Conservation (phyloP, 2,329 filamentous ascomycete genomes). For the Nemania abortiva region DNA sequence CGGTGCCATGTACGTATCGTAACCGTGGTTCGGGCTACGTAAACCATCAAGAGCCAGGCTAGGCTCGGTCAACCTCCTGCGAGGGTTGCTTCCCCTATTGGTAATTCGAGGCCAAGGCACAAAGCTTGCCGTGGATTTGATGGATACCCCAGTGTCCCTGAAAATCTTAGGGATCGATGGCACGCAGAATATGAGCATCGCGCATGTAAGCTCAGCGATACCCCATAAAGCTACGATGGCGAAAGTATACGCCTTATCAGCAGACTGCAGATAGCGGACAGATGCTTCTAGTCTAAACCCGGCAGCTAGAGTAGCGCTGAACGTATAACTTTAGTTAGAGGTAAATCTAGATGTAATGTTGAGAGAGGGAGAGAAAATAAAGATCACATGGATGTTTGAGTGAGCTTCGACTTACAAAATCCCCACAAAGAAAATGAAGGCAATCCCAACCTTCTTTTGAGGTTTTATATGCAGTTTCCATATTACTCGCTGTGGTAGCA, state of each 20-base stretch:
- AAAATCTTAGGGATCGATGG: slow-evolving; percentile 24
- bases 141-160: slow-evolving; percentile 3
- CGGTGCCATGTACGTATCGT: neutral
- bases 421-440: slow-evolving; percentile 30
- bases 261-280: slow-evolving; percentile 5
- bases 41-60: neutral
- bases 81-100: neutral
- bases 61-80: neutral
- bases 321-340: neutral
- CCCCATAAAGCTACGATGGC: slow-evolving; percentile 20
- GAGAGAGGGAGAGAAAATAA: neutral
- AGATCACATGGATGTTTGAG: neutral
- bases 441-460: slow-evolving; percentile 33
- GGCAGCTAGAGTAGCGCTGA: slow-evolving; percentile 23
- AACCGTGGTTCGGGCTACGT: neutral
- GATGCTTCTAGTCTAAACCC: slow-evolving; percentile 15
- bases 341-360: neutral
- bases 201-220: slow-evolving; percentile 33
- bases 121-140: neutral
- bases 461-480: slow-evolving; percentile 34
- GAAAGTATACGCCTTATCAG: slow-evolving; percentile 28
- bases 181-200: slow-evolving; percentile 28
- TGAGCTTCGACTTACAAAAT: slow-evolving; percentile 21
- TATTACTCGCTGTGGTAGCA: slow-evolving; percentile 36
- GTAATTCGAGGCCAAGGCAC: neutral